phyloP scores from a whole-genome alignment of 257 asterid genomes.

The Echium plantagineum region DNA sequence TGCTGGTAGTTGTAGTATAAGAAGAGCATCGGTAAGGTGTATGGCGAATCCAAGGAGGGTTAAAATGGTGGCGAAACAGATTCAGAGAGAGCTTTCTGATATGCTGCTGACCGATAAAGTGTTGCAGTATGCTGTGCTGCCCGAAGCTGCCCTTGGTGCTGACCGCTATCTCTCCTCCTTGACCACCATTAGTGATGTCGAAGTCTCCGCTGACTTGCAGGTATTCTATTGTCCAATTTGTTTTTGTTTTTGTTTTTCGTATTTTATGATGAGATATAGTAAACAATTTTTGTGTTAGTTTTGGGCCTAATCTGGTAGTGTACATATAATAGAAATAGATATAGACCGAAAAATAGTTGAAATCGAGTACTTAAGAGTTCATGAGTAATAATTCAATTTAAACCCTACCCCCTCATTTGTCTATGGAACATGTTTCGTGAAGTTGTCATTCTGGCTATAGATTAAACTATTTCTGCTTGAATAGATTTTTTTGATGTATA shows the following conservation, averaged over 20 bases:
- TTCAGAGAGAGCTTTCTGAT: constrained; percentile 79
- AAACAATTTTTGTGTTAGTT: background rate
- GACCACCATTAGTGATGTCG: constrained; percentile 88
- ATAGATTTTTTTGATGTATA: background rate
- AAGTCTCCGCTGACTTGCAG: constrained; percentile 91
- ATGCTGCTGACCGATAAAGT: constrained; percentile 87
- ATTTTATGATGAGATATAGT: too few relatives aligned
- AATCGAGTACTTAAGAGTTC: too few relatives aligned
- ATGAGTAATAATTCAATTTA: too few relatives aligned
- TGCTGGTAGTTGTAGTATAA: constrained; percentile 7
- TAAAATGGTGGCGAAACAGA: constrained; percentile 94
- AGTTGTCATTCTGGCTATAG: too few relatives aligned
- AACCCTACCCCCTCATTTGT: too few relatives aligned
- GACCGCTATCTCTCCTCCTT: constrained; percentile 87
- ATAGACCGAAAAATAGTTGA: too few relatives aligned
- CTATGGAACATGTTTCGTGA: too few relatives aligned
- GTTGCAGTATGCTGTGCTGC: constrained; percentile 81
- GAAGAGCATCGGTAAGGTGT: constrained; percentile 29
- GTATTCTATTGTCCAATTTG: constrained; percentile 13
- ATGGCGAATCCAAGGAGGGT: constrained; percentile 98
- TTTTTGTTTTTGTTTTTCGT: too few relatives aligned
- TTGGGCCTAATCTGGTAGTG: too few relatives aligned
- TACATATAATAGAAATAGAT: too few relatives aligned
- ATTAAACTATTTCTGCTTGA: background rate
- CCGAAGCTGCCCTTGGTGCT: constrained; percentile 95